Evolutionary conservation across 2,329 filamentous ascomycete species (phyloP).

Genomic region (Penicillium sp.): DNA sequence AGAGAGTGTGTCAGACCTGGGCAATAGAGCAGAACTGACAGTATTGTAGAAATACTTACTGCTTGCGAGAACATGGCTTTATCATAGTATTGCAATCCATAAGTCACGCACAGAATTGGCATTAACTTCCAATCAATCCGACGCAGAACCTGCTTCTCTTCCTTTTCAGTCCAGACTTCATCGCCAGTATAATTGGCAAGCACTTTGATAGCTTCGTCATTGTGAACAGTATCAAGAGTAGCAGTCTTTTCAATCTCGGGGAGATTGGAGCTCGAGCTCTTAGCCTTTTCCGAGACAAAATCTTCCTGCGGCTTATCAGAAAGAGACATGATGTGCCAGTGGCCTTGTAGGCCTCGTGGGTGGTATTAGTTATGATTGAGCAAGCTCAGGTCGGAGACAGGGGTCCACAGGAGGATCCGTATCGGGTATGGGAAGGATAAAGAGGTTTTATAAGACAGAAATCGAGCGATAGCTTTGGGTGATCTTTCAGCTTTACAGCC

Average conservation of each 20-base stretch:
- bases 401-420: not conserved
- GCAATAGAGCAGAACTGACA: slow-evolving; percentile 20
- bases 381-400: not conserved
- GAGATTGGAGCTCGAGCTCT: slow-evolving; percentile 5
- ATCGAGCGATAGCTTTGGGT: not conserved
- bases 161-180: slow-evolving; percentile 46
- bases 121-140: slow-evolving; percentile 49
- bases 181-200: slow-evolving; percentile 49
- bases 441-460: not conserved
- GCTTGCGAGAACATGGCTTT: slow-evolving; percentile 61
- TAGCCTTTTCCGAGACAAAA: slow-evolving; percentile 17
- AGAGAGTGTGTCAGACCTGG: slow-evolving; percentile 37
- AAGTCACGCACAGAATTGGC: slow-evolving; percentile 53
- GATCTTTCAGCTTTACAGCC: not conserved
- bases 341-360: not conserved
- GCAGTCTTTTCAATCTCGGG: slow-evolving; percentile 18
- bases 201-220: slow-evolving; percentile 48
- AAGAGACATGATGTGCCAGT: not conserved
- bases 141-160: slow-evolving; percentile 48
- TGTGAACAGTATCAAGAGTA: slow-evolving; percentile 40
- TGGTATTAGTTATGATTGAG: not conserved
- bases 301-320: slow-evolving; percentile 8
- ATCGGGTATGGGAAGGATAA: not conserved
- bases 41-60: slow-evolving; percentile 21
- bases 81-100: slow-evolving; percentile 55